Base-by-base conservation (phyloP, 345 rosid genomes). In the Heritiera fomes region DNA sequence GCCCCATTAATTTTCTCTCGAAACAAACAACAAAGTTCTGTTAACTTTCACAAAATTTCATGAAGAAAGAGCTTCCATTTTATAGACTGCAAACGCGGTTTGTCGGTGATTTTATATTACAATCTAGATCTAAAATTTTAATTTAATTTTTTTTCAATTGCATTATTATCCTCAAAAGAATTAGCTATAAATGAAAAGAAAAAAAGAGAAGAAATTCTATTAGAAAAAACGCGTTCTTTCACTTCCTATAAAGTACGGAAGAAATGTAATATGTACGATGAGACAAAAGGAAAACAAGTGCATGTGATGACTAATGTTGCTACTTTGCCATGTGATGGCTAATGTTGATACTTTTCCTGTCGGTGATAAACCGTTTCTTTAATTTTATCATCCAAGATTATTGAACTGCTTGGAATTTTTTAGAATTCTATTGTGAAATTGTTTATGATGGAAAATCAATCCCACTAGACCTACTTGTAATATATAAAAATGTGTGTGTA, bases 31-130 rank as follows among this genome's bases (percentile, higher is more conserved):
- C 32, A 17, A 73, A 18, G 0, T 55, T 71, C 0, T 20, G 56
- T 73, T 18, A 20, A 58, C 66, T 34, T 28, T 18, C 38, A 73
- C 65, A 8, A n/a, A 38, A 34, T 32, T 72, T 53, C 28, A 8
- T 53, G 52, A 20, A 73, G 65, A 41, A 41, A 6, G 66, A 20
- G n/a, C 52, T n/a, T 56, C 52, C 63, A n/a, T 73, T 73, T 73
- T 55, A 55, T 55, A 73, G 77, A 41, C 77, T 23, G 20, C 50
- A 56, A 58, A 73, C 77, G 77, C 66, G 46, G 65, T 73, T 73
- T 73, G 66, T 56, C 77, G 66, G 77, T 73, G 77, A 58, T 73
- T 73, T 56, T 9, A 32, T 32, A 67, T 45, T 75, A 8, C n/a
- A 70, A 49, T 75, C 23, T 8, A 67, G 43, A 46, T 46, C 46